Percentiles rank a stretch among this genome's conserved stretches.
phyloP scores from a whole-genome alignment of 192 early-diverging fungal species.

The Coemansia sp. region DNA sequence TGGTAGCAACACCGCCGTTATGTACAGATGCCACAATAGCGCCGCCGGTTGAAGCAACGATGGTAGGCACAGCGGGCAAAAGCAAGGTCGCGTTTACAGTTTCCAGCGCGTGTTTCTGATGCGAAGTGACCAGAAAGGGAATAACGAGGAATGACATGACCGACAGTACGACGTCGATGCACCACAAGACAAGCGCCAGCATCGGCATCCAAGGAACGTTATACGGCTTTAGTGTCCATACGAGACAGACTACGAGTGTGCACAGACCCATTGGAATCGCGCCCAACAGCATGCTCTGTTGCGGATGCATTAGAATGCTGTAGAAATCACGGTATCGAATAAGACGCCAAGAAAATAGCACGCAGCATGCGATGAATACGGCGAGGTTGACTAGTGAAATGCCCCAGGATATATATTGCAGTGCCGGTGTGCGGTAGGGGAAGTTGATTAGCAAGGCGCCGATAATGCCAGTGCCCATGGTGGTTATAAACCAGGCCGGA shows the following conservation, averaged over 20 bases:
- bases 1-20: constrained; percentile 14
- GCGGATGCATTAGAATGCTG: constrained; percentile 54
- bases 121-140: constrained; percentile 44
- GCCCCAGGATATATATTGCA: constrained; percentile 45
- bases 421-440: constrained; percentile 47
- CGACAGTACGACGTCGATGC: constrained; percentile 43
- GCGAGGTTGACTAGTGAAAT: constrained; percentile 47
- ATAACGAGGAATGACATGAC: constrained; percentile 36
- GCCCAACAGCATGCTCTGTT: constrained; percentile 56
- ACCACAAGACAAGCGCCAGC: constrained; percentile 54
- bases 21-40: constrained; percentile 33
- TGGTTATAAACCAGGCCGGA: constrained; percentile 60
- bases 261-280: constrained; percentile 58
- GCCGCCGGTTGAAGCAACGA: constrained; percentile 55
- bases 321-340: constrained; percentile 49
- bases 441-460: constrained; percentile 37
- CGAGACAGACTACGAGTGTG: constrained; percentile 40
- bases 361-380: constrained; percentile 30
- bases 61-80: constrained; percentile 56
- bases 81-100: constrained; percentile 52
- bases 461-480: constrained; percentile 59
- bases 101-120: constrained; percentile 52
- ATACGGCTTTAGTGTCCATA: constrained; percentile 28
- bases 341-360: constrained; percentile 35
- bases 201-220: constrained; percentile 36